A percentile compares a stretch with the other conserved stretches of the same genome.
Evolutionary conservation across 192 early-diverging fungal species (phyloP).

Genomic region (Coemansia sp.): DNA sequence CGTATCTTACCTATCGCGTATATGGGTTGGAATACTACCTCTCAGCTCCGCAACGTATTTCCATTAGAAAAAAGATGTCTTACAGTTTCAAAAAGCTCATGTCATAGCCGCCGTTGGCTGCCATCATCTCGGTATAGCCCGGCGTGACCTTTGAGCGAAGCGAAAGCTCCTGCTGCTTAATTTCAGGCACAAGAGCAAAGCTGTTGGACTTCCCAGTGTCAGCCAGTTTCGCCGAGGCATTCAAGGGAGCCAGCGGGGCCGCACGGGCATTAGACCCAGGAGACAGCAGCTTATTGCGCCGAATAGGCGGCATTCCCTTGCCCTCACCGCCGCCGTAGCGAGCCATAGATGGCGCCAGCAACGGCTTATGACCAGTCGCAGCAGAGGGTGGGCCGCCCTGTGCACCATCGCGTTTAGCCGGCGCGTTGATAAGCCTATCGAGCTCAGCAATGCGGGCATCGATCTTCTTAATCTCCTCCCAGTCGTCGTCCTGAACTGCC

Average conservation of each 20-base stretch:
- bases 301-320: constrained; percentile 5
- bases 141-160: constrained; percentile 39
- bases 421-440: constrained; percentile 20
- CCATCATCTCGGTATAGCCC: constrained; percentile 40
- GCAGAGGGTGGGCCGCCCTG: background rate
- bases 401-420: constrained; percentile 4
- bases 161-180: constrained; percentile 25
- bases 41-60: background rate
- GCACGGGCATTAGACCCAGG: constrained; percentile 10
- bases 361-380: constrained; percentile 14
- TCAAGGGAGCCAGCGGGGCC: background rate
- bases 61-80: background rate
- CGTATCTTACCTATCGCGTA: background rate
- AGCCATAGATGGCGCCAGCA: constrained; percentile 35
- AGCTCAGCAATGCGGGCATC: constrained; percentile 37
- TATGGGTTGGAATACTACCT: background rate
- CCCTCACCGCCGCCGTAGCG: constrained; percentile 8
- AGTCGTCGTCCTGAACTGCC: constrained; percentile 54
- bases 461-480: constrained; percentile 47
- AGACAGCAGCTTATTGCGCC: constrained; percentile 24
- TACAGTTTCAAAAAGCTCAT: constrained; percentile 42
- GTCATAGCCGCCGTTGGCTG: constrained; percentile 43
- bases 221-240: background rate
- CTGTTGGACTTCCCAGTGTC: constrained; percentile 4
- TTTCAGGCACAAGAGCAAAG: constrained; percentile 30